Conservation (phyloP, 176 grass and related monocot genomes). For the Oryza australiensis region DNA sequence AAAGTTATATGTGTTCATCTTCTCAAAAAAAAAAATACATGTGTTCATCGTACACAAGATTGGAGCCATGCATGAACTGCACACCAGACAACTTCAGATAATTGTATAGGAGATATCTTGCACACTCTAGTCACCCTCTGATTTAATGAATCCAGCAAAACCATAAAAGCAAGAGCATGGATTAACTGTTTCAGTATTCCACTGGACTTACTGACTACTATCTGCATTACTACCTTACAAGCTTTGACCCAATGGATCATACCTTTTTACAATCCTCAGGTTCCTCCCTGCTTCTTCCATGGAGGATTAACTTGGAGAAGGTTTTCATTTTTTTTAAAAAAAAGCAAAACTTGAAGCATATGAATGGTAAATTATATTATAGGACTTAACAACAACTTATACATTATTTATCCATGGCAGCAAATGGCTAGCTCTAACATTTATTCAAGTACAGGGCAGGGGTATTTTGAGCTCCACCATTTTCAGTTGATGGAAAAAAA, state of each 20-base stretch:
- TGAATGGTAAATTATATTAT: background rate
- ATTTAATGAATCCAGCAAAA: background rate
- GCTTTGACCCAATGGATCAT: too few species aligned
- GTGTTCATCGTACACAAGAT: background rate
- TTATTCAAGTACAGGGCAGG: conserved; percentile 8
- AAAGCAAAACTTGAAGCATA: background rate
- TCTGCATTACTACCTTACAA: too few species aligned
- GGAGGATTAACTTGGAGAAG: background rate
- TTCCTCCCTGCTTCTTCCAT: background rate
- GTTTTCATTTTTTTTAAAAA: background rate
- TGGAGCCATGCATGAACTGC: background rate
- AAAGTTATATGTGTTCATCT: too few species aligned
- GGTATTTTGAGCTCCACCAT: background rate
- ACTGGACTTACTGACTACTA: too few species aligned
- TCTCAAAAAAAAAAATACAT: background rate
- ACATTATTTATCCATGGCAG: background rate
- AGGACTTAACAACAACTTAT: background rate
- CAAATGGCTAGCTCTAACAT: background rate
- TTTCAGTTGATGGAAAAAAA: background rate
- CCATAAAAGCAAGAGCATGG: too few species aligned
- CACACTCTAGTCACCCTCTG: background rate
- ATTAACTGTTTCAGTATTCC: too few species aligned
- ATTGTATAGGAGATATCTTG: too few species aligned
- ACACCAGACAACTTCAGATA: background rate
- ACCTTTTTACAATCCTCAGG: background rate